Base-by-base conservation (phyloP, 2,329 filamentous ascomycete species). In the Knoxdaviesia capensis region DNA sequence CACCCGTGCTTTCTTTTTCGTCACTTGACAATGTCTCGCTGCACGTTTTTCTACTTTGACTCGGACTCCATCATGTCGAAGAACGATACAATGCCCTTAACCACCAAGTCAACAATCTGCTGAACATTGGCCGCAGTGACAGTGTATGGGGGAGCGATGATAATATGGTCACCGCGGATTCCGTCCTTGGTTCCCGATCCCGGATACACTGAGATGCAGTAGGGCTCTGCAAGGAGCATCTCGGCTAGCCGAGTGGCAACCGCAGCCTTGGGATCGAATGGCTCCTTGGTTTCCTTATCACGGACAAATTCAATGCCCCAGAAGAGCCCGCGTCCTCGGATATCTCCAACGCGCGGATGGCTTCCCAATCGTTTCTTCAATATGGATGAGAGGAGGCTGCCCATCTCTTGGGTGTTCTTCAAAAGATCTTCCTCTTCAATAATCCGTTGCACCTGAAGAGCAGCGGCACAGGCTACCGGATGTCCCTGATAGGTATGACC, bases 141-240 rank as follows among this genome's bases (percentile, higher is more conserved):
- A 38, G 71, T 83, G 56, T 75, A 84, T 1, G 80, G 67, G 5
- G 81, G 81, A 1, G 78, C 70, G 7, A 87, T 51, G 30, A 86
- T 63, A 34, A 84, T 60, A 54, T 83, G 77, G 51, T 87, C 81
- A 7, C 80, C 80, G 1, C 53, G 53, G 1, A 68, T 63, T 38
- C 81, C 65, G 48, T 67, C 74, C 0, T 62, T 69, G 0, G 73
- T 74, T 1, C 78, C 78, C 1, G 60, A 59, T 0, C 76, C 77
- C 1, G 74, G 73, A 52, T 83, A 84, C 3, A 83, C 52, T 6
- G 57, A 55, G n/a, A 68, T 50, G 1, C 55, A 53, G 39, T 62
- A 59, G 6, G 49, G 36, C 6, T 51, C 41, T 1, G 41, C 44
- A 41, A 62, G 40, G 31, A 40, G 11, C 10, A 40, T 47, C 31